Evolutionary conservation across 169 alveolate species (phyloP).

Genomic region (Perkinsus olseni): DNA sequence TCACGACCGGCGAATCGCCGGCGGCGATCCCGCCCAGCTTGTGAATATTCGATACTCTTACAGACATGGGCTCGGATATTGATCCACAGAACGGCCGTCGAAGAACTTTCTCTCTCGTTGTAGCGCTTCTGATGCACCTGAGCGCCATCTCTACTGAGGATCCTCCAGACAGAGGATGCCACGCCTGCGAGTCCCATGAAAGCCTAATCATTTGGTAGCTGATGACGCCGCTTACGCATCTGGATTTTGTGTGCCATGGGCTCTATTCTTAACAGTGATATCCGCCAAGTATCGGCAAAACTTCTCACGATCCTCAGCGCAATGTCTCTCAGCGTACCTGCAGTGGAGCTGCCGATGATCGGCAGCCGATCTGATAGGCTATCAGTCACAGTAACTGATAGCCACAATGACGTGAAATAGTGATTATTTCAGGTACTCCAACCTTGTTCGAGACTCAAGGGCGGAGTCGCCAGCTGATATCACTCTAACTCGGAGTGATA

Average conservation of each 20-base stretch:
- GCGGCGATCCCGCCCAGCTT: no score
- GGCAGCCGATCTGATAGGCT: background rate
- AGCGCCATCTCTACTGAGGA: background rate
- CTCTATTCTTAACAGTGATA: background rate
- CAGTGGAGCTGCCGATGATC: background rate
- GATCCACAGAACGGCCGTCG: background rate
- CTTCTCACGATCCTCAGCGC: background rate
- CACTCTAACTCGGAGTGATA: no score
- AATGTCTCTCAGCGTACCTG: background rate
- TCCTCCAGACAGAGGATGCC: background rate
- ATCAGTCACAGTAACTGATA: no score
- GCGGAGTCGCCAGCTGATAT: no score
- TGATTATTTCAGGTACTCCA: no score
- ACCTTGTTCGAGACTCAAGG: no score
- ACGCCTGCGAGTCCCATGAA: no score
- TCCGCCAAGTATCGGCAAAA: background rate
- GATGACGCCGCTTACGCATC: background rate
- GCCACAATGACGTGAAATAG: no score
- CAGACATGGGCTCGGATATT: background rate
- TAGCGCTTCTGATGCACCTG: background rate
- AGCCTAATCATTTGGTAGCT: no score
- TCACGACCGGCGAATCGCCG: no score
- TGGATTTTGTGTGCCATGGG: background rate
- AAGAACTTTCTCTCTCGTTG: background rate
- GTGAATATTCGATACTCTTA: background rate